Evolutionary conservation across 495 filamentous ascomycete species (phyloP), one percentile per base, ranked within the genome.

Genomic region (Apiosordaria backusii): DNA sequence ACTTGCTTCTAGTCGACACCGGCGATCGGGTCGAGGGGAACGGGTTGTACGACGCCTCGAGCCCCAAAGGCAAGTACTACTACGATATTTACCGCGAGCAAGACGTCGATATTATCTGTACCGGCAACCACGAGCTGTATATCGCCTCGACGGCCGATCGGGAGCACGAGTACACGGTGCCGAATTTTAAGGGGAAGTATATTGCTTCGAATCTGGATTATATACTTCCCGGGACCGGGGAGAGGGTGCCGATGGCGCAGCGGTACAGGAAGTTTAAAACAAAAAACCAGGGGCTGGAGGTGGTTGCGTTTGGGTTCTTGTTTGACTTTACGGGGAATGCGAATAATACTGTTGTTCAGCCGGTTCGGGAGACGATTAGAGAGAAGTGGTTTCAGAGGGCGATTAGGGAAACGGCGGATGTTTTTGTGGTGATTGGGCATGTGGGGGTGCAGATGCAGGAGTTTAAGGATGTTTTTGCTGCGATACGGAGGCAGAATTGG

Each of bases 41-140:
- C 72, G 95, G 93, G 3, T 84, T 99, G n/a, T 98, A 96, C 76
- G 95, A 98, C 76, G 89, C 88, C 27, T 96, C 92, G 1, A 79
- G 86, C 29, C 95, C 95, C 7, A 94, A 92, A 72, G 95, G 95
- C 21, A 82, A 89, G 73, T 97, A 93, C 72, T 90, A 90, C 16
- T 91, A 90, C 71, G 89, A 92, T 58, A 95, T 99, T 63, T 84
- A 95, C 71, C 87, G 85, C 58, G 81, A 95, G 67, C 92, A 97
- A 71, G 74, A 87, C 21, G 85, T 98, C 55, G 94, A 99, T 77
- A 78, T 96, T 50, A 81, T 99, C 24, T 93, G 90, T 50, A 89
- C 90, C 4, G 95, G 95, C 55, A 99, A 99, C 73, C 95, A 99
- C 78, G 95, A 99, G 79, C 83, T 99, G 50, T 99, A 99, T 80